Evolutionary conservation across 1,139 yeast species (phyloP).

Genomic region (Magnusiomyces ingens): DNA sequence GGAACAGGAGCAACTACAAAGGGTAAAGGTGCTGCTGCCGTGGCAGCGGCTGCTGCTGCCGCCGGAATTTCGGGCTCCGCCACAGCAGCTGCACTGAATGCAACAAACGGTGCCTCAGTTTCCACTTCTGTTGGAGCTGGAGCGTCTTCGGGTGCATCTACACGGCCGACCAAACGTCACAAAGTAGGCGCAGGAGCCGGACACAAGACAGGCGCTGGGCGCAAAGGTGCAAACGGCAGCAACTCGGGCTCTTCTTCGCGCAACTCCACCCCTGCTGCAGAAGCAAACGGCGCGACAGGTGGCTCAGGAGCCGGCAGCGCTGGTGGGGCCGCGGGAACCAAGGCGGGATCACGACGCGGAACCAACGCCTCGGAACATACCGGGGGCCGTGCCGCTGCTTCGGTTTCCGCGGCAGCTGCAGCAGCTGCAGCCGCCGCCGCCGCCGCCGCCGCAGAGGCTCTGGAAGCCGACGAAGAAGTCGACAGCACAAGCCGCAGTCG

Average conservation of each 20-base stretch:
- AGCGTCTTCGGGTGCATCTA: slow-evolving; percentile 10
- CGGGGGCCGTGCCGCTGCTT: slow-evolving; percentile 4
- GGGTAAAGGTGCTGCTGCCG: slow-evolving; percentile 1
- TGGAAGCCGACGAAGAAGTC: no score
- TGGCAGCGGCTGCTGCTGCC: slow-evolving; percentile 3
- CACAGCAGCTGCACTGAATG: not conserved
- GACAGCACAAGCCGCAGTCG: no score
- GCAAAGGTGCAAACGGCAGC: slow-evolving; percentile 2
- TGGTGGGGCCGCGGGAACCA: not conserved
- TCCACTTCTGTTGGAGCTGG: slow-evolving; percentile 2
- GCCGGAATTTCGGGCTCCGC: slow-evolving; percentile 2
- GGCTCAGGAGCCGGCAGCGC: not conserved
- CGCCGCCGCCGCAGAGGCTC: no score
- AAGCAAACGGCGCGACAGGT: not conserved
- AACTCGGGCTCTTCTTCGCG: slow-evolving; percentile 1
- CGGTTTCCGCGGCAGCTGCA: slow-evolving; percentile 5
- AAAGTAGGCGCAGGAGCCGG: slow-evolving; percentile 15
- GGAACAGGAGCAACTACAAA: not conserved
- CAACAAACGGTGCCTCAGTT: not conserved
- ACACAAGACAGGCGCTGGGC: slow-evolving; percentile 5
- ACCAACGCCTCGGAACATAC: not conserved
- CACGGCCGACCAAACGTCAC: slow-evolving; percentile 25
- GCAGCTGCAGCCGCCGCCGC: not conserved
- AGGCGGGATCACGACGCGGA: not conserved
- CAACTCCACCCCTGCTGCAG: slow-evolving; percentile 6